A percentile compares a stretch with the other conserved stretches of the same genome.
These are phyloP conservation scores for Letharia columbiana DNA, from an alignment of 495 filamentous ascomycete species.

Conservation along the genomic window DNA sequence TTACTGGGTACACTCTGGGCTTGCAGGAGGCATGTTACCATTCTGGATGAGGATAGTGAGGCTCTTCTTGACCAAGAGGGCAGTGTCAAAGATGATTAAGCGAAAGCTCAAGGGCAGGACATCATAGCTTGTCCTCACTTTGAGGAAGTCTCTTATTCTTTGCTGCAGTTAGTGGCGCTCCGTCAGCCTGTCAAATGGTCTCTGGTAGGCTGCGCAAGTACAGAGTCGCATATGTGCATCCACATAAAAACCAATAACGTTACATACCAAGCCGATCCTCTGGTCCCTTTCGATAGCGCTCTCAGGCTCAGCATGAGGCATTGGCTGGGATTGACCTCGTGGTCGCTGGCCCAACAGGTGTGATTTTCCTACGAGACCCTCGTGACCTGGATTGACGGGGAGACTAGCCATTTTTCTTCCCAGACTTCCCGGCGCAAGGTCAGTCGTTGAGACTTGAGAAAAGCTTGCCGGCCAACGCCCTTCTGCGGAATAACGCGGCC, in stretches of 20 bases:
- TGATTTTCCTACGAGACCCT: conserved; percentile 67
- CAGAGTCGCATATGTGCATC: conserved; percentile 5
- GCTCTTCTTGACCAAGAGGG: conserved; percentile 93
- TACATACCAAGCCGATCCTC: conserved; percentile 80
- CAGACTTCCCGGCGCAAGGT: conserved; percentile 2
- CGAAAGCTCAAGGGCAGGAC: conserved; percentile 96
- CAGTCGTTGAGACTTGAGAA: neutral
- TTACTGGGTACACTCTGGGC: conserved; percentile 3
- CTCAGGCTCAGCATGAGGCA: conserved; percentile 44
- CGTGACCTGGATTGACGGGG: conserved; percentile 34
- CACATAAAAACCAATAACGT: neutral
- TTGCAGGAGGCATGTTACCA: conserved; percentile 46
- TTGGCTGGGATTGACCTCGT: conserved; percentile 41
- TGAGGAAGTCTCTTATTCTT: conserved; percentile 91
- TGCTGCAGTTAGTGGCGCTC: conserved; percentile 42
- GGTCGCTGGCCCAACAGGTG: conserved; percentile 59
- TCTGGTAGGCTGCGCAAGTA: conserved; percentile 12
- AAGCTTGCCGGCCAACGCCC: neutral
- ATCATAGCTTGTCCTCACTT: conserved; percentile 94
- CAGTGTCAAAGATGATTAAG: conserved; percentile 90
- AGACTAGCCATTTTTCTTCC: conserved; percentile 19
- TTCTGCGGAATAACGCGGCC: neutral
- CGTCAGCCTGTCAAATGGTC: conserved; percentile 7
- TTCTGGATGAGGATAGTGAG: conserved; percentile 95
- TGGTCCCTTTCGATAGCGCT: conserved; percentile 83